Base-by-base conservation (phyloP, 225 moss, liverwort and hornwort species). In the Marchantia paleacea region DNA sequence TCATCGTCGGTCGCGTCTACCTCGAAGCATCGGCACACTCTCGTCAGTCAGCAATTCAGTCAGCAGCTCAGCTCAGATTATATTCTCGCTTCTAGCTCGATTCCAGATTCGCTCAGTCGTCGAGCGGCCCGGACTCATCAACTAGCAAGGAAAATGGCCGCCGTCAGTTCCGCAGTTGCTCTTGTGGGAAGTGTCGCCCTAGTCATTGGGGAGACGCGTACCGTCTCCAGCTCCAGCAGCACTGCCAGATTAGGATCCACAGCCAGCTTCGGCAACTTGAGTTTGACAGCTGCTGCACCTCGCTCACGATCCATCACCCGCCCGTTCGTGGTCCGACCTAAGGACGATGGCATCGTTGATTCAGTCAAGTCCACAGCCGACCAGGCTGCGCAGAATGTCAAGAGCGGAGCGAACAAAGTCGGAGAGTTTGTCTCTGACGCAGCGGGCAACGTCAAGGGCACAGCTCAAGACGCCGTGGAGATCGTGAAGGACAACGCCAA, bases 351-450 rank as follows among this genome's bases (percentile, higher is more conserved):
- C 14, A 31, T 79, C 8, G 53, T 69, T 24, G 79, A 79, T 16
- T 52, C 66, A 6, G 79, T 57, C 3, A 79, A 79, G 68, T 14
- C 10, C 7, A 14, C 25, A 11, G 79, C 79, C 1, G 68, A 69
- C 51, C 19, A 79, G 55, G 66, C 52, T 7, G 54, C 52, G 3
- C 67, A 54, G 53, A 26, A 66, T n/a, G 79, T 79, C 51, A 79
- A 79, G 30, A 7, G 16, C 24, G 79, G 55, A 29, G 79, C 52
- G 1, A 63, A n/a, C 22, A 53, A 69, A 29, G 30, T 51, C 18
- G 68, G 68, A 30, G 69, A 79, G 14, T n/a, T 18, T 16, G 52
- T 79, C 52, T 67, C 79, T 9, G 79, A 52, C 22, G 48, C 68
- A 28, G 79, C 67, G 4, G 52, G 31, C 12, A 54, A 79, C 7